Base-by-base conservation (phyloP, 805 yeast genomes). In the Candida sanyiensis region DNA sequence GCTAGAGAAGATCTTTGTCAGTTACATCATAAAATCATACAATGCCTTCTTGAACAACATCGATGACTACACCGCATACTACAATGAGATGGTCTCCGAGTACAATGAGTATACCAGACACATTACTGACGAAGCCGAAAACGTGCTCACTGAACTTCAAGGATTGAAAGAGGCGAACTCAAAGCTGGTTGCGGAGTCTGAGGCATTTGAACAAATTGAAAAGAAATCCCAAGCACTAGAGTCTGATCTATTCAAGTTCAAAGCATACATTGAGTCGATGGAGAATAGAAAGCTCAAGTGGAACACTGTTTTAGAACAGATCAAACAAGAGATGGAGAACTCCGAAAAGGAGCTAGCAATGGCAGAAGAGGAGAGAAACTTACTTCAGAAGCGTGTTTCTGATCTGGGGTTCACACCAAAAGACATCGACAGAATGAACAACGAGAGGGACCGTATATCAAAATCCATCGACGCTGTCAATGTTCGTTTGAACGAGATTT, bases 231-330 rank as follows among this genome's bases (percentile, higher is more conserved):
- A 66, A 44, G 83, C 86, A 1, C 63, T 87, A 39, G 83, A 80
- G 46, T 74, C 75, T 45, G 96, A 87, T 57, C 66, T 82, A 30
- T 63, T 65, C 31, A 82, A 83, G 57, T 83, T 85, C 51, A 71
- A 74, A 49, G 80, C 77, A n/a, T 85, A 82, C 53, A 77, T 83
- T 38, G 75, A 75, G 31, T 68, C 75, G 7, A 79, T 83, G 75
- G 74, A 77, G 48, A 64, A 65, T n/a, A 68, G 85, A 44, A 80
- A 78, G 47, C 48, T 57, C 11, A 79, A 77, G 54, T 83, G 95
- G 93, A 67, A 72, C 3, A 47, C 59, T 13, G 72, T 76, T 31
- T 55, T 86, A 35, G 64, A 68, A n/a, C 75, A 75, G 46, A 71
- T 83, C 42, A 64, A 68, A 23, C 58, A 56, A 6, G 93, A 84